phyloP scores from a whole-genome alignment of 2,329 filamentous ascomycete species.

The Aspergillus felis region DNA sequence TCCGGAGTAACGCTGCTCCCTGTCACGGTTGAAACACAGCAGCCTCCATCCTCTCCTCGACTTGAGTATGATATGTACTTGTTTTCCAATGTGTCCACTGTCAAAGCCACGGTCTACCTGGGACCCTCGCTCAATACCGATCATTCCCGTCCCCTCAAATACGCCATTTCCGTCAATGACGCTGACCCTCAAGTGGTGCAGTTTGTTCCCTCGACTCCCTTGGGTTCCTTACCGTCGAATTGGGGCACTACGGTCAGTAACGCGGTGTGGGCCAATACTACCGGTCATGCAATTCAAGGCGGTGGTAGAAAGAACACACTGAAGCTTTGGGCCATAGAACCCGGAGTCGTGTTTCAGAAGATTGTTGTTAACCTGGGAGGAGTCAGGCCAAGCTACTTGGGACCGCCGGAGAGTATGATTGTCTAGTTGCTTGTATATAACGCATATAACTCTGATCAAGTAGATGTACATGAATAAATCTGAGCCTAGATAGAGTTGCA shows the following conservation, averaged over 20 bases:
- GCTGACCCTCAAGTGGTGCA: slow-evolving; percentile 35
- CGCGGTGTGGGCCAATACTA: slow-evolving; percentile 26
- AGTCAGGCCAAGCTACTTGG: slow-evolving; percentile 52
- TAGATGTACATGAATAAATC: not conserved
- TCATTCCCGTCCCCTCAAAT: slow-evolving; percentile 48
- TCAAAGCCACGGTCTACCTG: slow-evolving; percentile 40
- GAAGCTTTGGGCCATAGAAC: slow-evolving; percentile 50
- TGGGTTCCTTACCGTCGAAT: slow-evolving; percentile 8
- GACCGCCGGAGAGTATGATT: slow-evolving; percentile 51
- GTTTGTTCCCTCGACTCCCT: slow-evolving; percentile 32
- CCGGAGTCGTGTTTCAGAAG: slow-evolving; percentile 55
- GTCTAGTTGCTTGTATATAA: not conserved
- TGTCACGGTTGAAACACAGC: slow-evolving; percentile 48
- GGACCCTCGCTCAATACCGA: slow-evolving; percentile 49
- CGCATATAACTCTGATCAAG: not conserved
- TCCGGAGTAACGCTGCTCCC: slow-evolving; percentile 57
- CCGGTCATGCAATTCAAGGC: slow-evolving; percentile 40
- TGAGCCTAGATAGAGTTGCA: no score
- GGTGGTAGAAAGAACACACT: slow-evolving; percentile 44
- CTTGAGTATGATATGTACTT: slow-evolving; percentile 61
- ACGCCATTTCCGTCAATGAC: slow-evolving; percentile 48
- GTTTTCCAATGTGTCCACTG: slow-evolving; percentile 49
- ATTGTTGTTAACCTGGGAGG: slow-evolving; percentile 55
- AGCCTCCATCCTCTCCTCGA: slow-evolving; percentile 47
- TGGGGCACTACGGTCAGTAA: slow-evolving; percentile 7